These are phyloP conservation scores for Radiomyces spectabilis DNA, from an alignment of 192 early-diverging fungal species.

Conservation along the genomic window DNA sequence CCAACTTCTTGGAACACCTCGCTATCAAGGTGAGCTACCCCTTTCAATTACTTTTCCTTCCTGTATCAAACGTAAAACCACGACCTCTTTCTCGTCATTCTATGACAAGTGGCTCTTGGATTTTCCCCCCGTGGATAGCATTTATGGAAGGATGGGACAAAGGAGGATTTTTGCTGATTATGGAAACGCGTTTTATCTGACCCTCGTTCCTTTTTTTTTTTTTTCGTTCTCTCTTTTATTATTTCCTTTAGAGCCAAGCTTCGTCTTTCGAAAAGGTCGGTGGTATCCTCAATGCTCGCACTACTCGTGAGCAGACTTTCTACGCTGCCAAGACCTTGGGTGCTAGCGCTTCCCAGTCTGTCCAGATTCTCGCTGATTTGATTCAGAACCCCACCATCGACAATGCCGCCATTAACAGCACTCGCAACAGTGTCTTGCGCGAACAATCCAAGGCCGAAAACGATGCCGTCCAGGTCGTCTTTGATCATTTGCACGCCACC, in stretches of 20 bases:
- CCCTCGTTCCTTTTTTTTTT: not conserved
- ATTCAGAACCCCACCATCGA: constrained; percentile 84
- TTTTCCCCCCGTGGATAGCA: too few species aligned
- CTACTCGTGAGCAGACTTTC: constrained; percentile 95
- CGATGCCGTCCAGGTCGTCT: constrained; percentile 93
- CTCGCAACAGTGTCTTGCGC: constrained; percentile 89
- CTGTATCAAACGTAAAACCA: too few species aligned
- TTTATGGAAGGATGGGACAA: too few species aligned
- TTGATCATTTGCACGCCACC: constrained; percentile 95
- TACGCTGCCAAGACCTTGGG: constrained; percentile 92
- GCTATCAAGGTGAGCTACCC: constrained; percentile 95
- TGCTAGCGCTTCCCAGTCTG: constrained; percentile 70
- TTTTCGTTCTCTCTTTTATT: not conserved
- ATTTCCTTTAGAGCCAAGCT: constrained; percentile 10
- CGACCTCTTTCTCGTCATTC: too few species aligned
- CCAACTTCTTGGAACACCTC: constrained; percentile 97
- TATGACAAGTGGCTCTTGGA: too few species aligned
- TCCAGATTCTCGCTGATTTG: constrained; percentile 90
- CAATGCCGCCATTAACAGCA: constrained; percentile 82
- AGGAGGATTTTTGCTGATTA: too few species aligned
- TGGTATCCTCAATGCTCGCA: constrained; percentile 93
- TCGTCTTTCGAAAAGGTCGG: constrained; percentile 91
- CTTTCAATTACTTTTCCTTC: too few species aligned
- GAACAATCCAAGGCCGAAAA: constrained; percentile 85
- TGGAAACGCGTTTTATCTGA: not conserved